These are phyloP conservation scores for Sclerotinia spermophila DNA, from an alignment of 2,329 filamentous ascomycete species.

Conservation along the genomic window DNA sequence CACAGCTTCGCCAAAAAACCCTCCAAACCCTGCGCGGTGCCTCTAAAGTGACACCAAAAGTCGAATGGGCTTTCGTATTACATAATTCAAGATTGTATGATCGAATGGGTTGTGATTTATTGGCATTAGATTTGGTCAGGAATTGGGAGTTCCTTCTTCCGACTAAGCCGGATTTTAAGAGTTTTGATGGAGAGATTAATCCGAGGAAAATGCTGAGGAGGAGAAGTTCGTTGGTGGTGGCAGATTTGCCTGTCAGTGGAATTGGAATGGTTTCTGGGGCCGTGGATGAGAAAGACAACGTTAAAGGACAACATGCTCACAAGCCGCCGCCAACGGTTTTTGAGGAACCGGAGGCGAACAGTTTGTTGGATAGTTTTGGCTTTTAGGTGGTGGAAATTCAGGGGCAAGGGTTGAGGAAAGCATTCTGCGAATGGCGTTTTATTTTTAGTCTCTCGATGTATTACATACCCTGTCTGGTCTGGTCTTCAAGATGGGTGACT, in stretches of 20 bases:
- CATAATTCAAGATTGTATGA: constrained; percentile 82
- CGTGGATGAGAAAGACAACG: constrained; percentile 39
- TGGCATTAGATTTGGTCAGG: constrained; percentile 76
- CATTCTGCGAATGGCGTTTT: background rate
- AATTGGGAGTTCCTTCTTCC: constrained; percentile 77
- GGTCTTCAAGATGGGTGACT: background rate
- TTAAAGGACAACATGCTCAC: constrained; percentile 22
- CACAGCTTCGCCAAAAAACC: constrained; percentile 76
- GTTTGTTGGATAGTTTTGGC: constrained; percentile 87
- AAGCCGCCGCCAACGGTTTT: constrained; percentile 73
- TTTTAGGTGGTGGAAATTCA: constrained; percentile 51
- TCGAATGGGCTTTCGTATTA: constrained; percentile 85
- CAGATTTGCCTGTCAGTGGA: constrained; percentile 58
- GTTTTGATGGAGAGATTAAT: constrained; percentile 35
- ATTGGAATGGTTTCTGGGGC: constrained; percentile 23
- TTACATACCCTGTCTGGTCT: constrained; percentile 1
- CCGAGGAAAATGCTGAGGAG: constrained; percentile 62
- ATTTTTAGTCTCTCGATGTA: background rate
- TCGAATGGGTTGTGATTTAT: constrained; percentile 88
- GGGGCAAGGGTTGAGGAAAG: background rate
- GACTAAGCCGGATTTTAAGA: constrained; percentile 43
- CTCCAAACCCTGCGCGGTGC: constrained; percentile 83
- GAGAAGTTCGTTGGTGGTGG: constrained; percentile 74
- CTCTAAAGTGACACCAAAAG: constrained; percentile 70
- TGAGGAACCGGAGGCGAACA: constrained; percentile 86